Evolutionary conservation across 2,329 filamentous ascomycete genomes (phyloP).

Genomic region (Penicillium sp.): DNA sequence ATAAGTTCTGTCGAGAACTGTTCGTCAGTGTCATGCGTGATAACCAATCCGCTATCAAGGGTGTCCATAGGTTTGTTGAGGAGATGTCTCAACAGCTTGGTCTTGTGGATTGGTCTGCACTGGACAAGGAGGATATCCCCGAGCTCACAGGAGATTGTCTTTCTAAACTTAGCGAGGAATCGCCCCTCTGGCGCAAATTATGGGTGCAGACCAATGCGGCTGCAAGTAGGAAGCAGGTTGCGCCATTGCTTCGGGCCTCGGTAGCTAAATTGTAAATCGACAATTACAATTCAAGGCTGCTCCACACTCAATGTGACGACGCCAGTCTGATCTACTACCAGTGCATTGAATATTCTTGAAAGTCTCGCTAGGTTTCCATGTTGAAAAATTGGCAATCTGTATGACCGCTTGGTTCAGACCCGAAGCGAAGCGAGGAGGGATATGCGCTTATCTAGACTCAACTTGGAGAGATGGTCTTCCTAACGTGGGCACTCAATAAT

Average conservation of each 20-base stretch:
- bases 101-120: conserved; percentile 33
- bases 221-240: conserved; percentile 64
- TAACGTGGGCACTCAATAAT: too few relatives aligned
- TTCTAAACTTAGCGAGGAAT: conserved; percentile 15
- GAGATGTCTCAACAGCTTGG: conserved; percentile 46
- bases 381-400: too few relatives aligned
- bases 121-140: conserved; percentile 27
- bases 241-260: conserved; percentile 56
- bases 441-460: too few relatives aligned
- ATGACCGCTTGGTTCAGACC: too few relatives aligned
- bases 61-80: conserved; percentile 48
- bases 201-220: conserved; percentile 59
- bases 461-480: too few relatives aligned
- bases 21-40: conserved; percentile 50
- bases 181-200: conserved; percentile 45
- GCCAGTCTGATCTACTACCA: too few relatives aligned
- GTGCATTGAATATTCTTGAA: too few relatives aligned
- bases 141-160: conserved; percentile 18
- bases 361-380: too few relatives aligned
- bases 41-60: conserved; percentile 32
- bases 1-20: conserved; percentile 53
- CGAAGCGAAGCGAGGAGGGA: too few relatives aligned
- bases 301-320: too few relatives aligned
- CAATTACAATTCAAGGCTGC: too few relatives aligned
- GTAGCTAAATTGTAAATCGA: conserved; percentile 27